Conservation (phyloP, 306 rosid genomes). For the Trifolium pratense region DNA sequence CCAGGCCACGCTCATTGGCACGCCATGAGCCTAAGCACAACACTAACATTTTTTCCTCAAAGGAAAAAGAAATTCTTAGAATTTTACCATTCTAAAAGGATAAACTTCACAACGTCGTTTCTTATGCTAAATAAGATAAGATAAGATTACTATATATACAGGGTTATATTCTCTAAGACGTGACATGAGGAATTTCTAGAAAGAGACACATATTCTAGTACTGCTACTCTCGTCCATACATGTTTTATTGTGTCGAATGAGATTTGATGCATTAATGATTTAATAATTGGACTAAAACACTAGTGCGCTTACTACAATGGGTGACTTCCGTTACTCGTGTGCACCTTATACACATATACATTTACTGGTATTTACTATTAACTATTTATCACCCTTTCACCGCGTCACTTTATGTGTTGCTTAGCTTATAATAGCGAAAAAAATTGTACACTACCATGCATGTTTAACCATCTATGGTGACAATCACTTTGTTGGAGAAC, state of each 20-base stretch:
- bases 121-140: too few species aligned
- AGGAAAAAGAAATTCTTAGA: background rate
- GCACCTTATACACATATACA: background rate
- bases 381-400: background rate
- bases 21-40: too few species aligned
- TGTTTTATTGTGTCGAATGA: background rate
- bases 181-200: background rate
- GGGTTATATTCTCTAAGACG: background rate
- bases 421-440: slow-evolving; percentile 10
- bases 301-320: background rate
- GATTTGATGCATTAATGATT: background rate
- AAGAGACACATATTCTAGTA: too few species aligned
- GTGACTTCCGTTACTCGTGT: background rate
- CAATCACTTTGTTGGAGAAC: slow-evolving; percentile 43
- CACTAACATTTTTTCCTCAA: too few species aligned
- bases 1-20: too few species aligned
- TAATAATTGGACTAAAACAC: background rate
- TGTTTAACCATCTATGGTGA: slow-evolving; percentile 47
- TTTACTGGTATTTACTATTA: slow-evolving; percentile 9
- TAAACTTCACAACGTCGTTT: background rate
- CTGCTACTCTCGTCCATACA: background rate
- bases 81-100: background rate
- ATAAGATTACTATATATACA: background rate
- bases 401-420: slow-evolving; percentile 12
- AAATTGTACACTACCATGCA: slow-evolving; percentile 8